A percentile compares a stretch with the other conserved stretches of the same genome.
Evolutionary conservation across 352 stramenopile species (phyloP).

Genomic region (Phytophthora fragariae): DNA sequence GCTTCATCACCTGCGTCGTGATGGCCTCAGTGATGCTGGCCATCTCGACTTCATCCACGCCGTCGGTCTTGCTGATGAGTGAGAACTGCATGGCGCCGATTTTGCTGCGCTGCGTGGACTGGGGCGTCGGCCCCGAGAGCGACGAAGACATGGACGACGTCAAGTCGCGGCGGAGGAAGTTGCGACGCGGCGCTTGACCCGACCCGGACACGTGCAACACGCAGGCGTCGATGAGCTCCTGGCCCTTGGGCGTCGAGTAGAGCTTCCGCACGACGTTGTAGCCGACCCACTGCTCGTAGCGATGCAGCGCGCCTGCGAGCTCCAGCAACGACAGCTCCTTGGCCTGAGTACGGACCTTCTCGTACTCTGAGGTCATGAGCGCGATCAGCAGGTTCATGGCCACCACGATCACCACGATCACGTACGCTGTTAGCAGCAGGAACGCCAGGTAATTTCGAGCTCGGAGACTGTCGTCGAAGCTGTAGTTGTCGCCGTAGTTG

Average conservation of each 20-base stretch:
- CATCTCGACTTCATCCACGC: constrained; percentile 23
- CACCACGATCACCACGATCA: constrained; percentile 66
- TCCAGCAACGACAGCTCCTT: constrained; percentile 60
- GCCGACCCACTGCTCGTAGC: constrained; percentile 66
- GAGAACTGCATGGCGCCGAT: constrained; percentile 31
- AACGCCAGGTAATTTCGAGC: constrained; percentile 54
- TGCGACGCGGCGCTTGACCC: constrained; percentile 19
- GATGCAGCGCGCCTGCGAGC: constrained; percentile 53
- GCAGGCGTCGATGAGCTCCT: constrained; percentile 40
- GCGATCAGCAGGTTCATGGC: constrained; percentile 63
- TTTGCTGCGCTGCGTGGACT: neutral
- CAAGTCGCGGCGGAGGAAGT: constrained; percentile 34
- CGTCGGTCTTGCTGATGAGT: constrained; percentile 24
- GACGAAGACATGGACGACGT: constrained; percentile 43
- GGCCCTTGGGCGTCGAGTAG: constrained; percentile 45
- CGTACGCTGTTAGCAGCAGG: constrained; percentile 55
- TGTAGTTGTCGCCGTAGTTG: constrained; percentile 66
- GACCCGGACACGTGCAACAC: constrained; percentile 23
- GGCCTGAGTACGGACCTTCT: constrained; percentile 59
- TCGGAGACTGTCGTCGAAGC: constrained; percentile 43
- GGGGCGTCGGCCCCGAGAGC: constrained; percentile 16
- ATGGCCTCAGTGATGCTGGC: constrained; percentile 38
- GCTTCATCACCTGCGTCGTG: constrained; percentile 43
- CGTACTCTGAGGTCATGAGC: constrained; percentile 71
- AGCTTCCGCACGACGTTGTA: constrained; percentile 42